Conservation (phyloP, 2,329 filamentous ascomycete genomes). For the Exophiala phaeomuriformis region DNA sequence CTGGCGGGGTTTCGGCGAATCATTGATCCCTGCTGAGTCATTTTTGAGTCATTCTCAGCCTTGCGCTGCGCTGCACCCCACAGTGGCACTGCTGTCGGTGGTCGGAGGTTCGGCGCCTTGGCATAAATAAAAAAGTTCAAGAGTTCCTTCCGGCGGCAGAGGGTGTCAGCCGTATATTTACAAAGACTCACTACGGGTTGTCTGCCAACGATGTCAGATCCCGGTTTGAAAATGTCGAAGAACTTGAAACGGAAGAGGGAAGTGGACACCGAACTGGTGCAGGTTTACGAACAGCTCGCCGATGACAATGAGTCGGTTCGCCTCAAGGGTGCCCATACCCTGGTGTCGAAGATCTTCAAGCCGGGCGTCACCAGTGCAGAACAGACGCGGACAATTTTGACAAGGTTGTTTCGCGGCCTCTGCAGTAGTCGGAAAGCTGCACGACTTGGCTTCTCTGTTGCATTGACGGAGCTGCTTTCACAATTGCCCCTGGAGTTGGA, state of each 20-base stretch:
- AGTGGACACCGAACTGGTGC: slow-evolving; percentile 40
- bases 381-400: slow-evolving; percentile 39
- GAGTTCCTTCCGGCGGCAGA: too few species aligned
- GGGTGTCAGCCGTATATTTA: too few species aligned
- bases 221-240: slow-evolving; percentile 15
- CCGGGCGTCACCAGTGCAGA: slow-evolving; percentile 37
- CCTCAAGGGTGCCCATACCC: slow-evolving; percentile 39
- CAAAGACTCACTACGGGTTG: too few species aligned
- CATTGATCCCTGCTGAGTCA: too few species aligned
- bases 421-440: slow-evolving; percentile 86
- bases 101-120: too few species aligned
- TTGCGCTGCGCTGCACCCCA: not conserved
- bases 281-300: slow-evolving; percentile 45
- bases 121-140: too few species aligned
- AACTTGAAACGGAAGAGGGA: slow-evolving; percentile 23
- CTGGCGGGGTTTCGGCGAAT: too few species aligned
- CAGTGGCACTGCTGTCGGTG: not conserved
- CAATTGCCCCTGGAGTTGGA: slow-evolving; percentile 52
- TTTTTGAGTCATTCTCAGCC: too few species aligned
- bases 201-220: not conserved
- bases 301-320: slow-evolving; percentile 42
- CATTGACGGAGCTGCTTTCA: slow-evolving; percentile 70
- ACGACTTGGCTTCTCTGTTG: slow-evolving; percentile 80
- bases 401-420: slow-evolving; percentile 74
- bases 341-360: slow-evolving; percentile 40